Evolutionary conservation across 768 basidiomycete genomes (phyloP), one percentile per base, ranked within the genome.

Genomic region (Podaxis mareebaensis): DNA sequence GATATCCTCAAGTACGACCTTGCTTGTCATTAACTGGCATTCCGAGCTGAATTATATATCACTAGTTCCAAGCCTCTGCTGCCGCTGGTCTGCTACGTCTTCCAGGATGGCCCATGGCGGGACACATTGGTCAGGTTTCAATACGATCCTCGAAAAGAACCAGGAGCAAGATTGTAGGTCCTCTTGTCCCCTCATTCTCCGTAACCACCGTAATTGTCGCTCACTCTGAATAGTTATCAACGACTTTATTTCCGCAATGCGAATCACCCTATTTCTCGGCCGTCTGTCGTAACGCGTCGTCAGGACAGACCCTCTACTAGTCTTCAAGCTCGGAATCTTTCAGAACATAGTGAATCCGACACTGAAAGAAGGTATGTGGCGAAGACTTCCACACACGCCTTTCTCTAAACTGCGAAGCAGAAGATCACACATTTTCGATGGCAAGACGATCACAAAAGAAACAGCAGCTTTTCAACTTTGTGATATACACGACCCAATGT

Each of bases 381-480:
- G 30, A 26, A 30, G 12, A 33, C 15, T 20, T 24, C 13, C 30
- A 69, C 61, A 36, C 55, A 57, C 51, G 40, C 65, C 22, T 57
- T 61, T 3, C 30, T 58, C 28, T 66, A 22, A 56, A 15, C 13
- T 56, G 3, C 2, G 44, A 8, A 12, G 2, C 61, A 88, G 87
- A 65, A 81, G 79, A 68, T 90, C 90, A 0, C 94, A 99, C 72
- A 83, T 95, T 36, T 99, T 99, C 67, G 94, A 99, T 72, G 97
- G 96, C 0, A 72, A 85, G 63, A 85, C 84, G 6, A 75, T 94
- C 52, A 86, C 89, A 51, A 88, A 90, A 68, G 92, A 96, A 73
- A 91, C 93, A 0, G 95, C 94, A 1, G 92, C 94, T 17, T 99
- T 93, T 77, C 97, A 99, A 74, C 80, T 99, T 5, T 92, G 92